Conservation (phyloP, 371 early-diverging fungal species). For the Mortierella sp. region DNA sequence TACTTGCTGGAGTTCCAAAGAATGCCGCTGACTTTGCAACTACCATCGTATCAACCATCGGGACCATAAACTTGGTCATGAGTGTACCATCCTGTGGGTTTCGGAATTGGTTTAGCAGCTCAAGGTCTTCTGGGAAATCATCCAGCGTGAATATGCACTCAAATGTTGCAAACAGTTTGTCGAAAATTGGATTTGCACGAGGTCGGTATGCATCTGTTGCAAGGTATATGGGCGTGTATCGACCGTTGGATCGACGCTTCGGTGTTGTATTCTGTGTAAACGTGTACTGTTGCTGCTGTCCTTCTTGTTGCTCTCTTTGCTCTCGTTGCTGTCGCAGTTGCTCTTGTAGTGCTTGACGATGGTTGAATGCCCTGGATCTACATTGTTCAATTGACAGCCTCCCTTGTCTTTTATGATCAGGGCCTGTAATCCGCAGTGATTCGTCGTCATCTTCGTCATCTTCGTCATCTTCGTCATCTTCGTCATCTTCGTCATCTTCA, state of each 20-base stretch:
- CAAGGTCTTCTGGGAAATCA: constrained; percentile 64
- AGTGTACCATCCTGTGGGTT: constrained; percentile 65
- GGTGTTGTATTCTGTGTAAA: not conserved
- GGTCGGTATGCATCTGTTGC: constrained; percentile 72
- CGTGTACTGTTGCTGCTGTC: constrained; percentile 16
- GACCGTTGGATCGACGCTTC: constrained; percentile 42
- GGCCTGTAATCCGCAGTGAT: not conserved
- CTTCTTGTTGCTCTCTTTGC: constrained; percentile 2
- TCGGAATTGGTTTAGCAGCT: constrained; percentile 59
- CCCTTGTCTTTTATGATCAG: constrained; percentile 3
- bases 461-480: not conserved
- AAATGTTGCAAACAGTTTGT: constrained; percentile 65
- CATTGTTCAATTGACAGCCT: constrained; percentile 47
- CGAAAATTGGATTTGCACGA: constrained; percentile 65
- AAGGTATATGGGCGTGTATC: constrained; percentile 64
- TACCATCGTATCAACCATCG: constrained; percentile 78
- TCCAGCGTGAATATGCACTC: constrained; percentile 68
- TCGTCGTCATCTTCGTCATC: not conserved
- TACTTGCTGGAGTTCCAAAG: constrained; percentile 70
- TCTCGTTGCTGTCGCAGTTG: constrained; percentile 21
- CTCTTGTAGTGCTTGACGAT: constrained; percentile 15
- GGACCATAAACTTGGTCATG: constrained; percentile 67
- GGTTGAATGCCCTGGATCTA: constrained; percentile 29
- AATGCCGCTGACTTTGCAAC: constrained; percentile 70
- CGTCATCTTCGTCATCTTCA: not conserved